Base-by-base conservation (phyloP, 163 green algal species). In the Prototheca wickerhamii region DNA sequence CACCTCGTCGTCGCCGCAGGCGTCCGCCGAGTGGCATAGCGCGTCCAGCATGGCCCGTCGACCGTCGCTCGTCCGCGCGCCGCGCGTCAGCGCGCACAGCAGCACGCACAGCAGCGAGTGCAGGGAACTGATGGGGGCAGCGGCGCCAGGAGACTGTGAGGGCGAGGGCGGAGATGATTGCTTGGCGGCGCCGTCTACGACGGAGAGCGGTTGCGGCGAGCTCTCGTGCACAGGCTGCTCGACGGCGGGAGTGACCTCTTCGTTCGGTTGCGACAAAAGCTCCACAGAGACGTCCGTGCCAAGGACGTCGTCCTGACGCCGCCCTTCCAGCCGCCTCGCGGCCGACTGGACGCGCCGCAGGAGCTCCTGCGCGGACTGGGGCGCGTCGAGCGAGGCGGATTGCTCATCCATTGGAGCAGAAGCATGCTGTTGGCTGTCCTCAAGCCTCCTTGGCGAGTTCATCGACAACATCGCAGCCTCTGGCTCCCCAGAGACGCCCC, bases 11-110 rank as follows among this genome's bases (percentile, higher is more conserved):
- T 93, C 80, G 34, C 82, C 91, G 55, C 79, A 56, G 26, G 66
- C 49, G 0, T 71, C 82, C 28, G 61, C 62, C 0, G 71, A 63
- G 15, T 82, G 56, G 23, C 70, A 69, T 55, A 97, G 78, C 65
- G 96, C 77, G 31, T 58, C 51, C 34, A 96, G 65, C 4, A 82
- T 79, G 0, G 51, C 58, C 34, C 67, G 73, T 69, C 88, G 88
- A 55, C 68, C 82, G 59, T 90, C 82, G 49, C 83, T 71, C 57
- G 89, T 75, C 29, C 69, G 70, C 0, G 81, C 70, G 21, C 87
- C 85, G 10, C 92, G 63, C 43, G 96, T 63, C 31, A 87, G 69
- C 17, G 79, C 80, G 80, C 91, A 97, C 53, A 96, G 74, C 64
- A 96, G 74, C 58, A 81, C 79, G 4, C 78, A 74, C 18, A 97